Conservation (phyloP, 2,329 filamentous ascomycete genomes). For the Aspergillus melleus region DNA sequence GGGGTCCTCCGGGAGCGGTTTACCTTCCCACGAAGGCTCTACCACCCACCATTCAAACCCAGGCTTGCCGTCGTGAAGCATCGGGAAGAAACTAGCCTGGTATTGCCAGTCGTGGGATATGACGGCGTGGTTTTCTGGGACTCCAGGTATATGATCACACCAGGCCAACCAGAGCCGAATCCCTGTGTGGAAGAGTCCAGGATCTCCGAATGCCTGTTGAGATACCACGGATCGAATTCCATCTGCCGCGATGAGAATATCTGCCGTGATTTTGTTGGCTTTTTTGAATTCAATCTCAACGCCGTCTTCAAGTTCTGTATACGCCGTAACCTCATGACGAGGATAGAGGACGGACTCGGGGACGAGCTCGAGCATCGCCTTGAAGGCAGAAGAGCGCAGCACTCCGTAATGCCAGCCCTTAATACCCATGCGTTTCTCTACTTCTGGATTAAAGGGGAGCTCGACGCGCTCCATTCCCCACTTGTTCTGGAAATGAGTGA, state of each 20-base stretch:
- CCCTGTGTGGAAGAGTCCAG: constrained; percentile 17
- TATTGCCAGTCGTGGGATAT: constrained; percentile 19
- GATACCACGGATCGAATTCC: constrained; percentile 20
- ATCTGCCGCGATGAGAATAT: constrained; percentile 19
- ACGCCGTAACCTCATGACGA: constrained; percentile 11
- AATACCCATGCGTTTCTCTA: too few species aligned
- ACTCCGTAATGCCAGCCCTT: constrained; percentile 24
- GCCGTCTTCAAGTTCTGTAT: too few species aligned
- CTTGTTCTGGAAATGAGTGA: constrained; percentile 16
- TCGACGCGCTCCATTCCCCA: constrained; percentile 13
- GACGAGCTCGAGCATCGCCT: constrained; percentile 20
- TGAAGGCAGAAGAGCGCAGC: constrained; percentile 19
- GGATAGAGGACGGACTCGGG: constrained; percentile 13
- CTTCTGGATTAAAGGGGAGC: constrained; percentile 14
- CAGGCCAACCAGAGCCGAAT: constrained; percentile 22
- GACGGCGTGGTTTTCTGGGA: constrained; percentile 11
- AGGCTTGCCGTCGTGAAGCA: constrained; percentile 20
- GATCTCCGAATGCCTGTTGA: constrained; percentile 20
- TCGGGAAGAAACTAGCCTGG: constrained; percentile 22
- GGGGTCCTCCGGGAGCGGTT: constrained; percentile 18
- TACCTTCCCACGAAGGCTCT: constrained; percentile 19
- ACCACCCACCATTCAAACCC: constrained; percentile 25
- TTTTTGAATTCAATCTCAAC: too few species aligned
- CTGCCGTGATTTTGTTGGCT: constrained; percentile 3
- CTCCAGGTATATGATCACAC: constrained; percentile 19